These are phyloP conservation scores for Cercospora brassicicola DNA, from an alignment of 2,329 filamentous ascomycete genomes.

Conservation along the genomic window DNA sequence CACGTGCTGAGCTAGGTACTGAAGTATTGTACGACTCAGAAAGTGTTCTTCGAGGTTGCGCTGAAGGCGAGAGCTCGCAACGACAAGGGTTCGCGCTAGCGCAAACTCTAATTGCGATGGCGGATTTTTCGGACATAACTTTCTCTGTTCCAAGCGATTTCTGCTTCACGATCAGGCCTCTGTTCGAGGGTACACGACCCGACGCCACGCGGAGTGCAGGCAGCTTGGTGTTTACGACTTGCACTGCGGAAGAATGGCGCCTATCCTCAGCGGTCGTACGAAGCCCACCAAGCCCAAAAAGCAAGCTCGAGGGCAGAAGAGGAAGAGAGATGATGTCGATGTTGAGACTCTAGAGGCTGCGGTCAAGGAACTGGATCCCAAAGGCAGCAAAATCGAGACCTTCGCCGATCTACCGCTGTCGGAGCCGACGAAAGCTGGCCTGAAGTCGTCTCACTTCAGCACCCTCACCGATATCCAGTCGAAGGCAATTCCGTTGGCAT, in stretches of 20 bases:
- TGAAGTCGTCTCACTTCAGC: constrained; percentile 85
- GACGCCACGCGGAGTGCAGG: background rate
- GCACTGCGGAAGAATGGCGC: constrained; percentile 21
- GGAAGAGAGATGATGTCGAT: constrained; percentile 30
- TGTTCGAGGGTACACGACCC: background rate
- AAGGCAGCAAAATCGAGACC: constrained; percentile 60
- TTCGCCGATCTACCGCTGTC: constrained; percentile 88
- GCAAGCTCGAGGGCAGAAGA: constrained; percentile 43
- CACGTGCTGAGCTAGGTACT: background rate
- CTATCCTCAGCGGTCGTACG: constrained; percentile 46
- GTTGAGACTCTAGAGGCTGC: constrained; percentile 38
- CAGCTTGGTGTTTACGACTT: background rate
- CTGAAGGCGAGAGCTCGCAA: background rate
- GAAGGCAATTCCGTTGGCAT: constrained; percentile 80
- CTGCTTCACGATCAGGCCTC: background rate
- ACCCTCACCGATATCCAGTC: constrained; percentile 88
- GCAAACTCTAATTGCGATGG: constrained; percentile 12
- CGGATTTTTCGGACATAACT: constrained; percentile 16
- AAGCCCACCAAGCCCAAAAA: constrained; percentile 58
- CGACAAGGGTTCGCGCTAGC: constrained; percentile 11
- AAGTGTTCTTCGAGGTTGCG: background rate
- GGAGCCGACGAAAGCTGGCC: constrained; percentile 71
- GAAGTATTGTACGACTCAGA: background rate
- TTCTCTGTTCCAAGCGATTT: constrained; percentile 4
- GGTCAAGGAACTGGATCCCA: constrained; percentile 53